Evolutionary conservation across 1,139 yeast genomes (phyloP).

Genomic region (Zygoascus meyerae): DNA sequence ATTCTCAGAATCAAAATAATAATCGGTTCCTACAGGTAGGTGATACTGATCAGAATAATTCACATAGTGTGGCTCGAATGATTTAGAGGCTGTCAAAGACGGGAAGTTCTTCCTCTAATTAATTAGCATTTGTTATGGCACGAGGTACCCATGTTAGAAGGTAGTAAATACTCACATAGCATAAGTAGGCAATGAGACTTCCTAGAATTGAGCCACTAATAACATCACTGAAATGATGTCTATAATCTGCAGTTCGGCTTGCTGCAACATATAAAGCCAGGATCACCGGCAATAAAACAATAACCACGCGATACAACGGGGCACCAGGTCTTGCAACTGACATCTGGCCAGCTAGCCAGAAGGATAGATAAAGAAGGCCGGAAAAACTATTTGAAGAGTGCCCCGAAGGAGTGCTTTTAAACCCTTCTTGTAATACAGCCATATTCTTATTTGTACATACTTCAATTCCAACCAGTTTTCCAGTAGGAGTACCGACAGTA

Average conservation of each 20-base stretch:
- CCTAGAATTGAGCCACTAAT: constrained; percentile 54
- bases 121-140: no score
- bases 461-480: constrained; percentile 44
- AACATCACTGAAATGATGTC: constrained; percentile 72
- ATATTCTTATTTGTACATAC: constrained; percentile 44
- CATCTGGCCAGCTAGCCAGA: constrained; percentile 61
- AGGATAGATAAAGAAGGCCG: constrained; percentile 53
- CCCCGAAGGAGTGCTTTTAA: constrained; percentile 78
- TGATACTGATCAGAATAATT: constrained; percentile 3
- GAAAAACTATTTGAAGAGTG: constrained; percentile 68
- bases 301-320: constrained; percentile 27
- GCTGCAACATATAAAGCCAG: constrained; percentile 42
- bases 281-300: constrained; percentile 28
- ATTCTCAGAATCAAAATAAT: constrained; percentile 8
- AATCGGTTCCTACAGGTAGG: not conserved
- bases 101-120: constrained; percentile 22
- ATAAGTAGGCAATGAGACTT: constrained; percentile 41
- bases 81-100: constrained; percentile 16
- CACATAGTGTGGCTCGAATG: constrained; percentile 19
- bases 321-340: constrained; percentile 36
- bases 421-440: constrained; percentile 51
- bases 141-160: not conserved
- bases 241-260: constrained; percentile 64
- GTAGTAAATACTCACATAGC: constrained; percentile 32
- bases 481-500: constrained; percentile 31